These are phyloP conservation scores for Apiospora aurea DNA, from an alignment of 2,329 filamentous ascomycete genomes.

Conservation along the genomic window DNA sequence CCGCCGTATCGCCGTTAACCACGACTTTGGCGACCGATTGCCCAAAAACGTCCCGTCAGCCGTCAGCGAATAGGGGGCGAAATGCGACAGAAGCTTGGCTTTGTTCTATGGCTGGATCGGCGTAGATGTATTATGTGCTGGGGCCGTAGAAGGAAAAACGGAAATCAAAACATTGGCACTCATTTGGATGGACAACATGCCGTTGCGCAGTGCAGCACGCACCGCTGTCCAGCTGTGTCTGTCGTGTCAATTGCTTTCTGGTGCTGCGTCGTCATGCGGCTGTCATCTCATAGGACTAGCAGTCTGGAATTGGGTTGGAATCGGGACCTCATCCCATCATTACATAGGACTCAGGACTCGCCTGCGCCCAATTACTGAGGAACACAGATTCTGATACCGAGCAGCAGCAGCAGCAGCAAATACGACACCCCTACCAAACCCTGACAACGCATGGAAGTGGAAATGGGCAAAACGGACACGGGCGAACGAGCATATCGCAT, in stretches of 20 bases:
- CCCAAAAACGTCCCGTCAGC: neutral
- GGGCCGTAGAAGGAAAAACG: neutral
- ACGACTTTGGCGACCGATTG: neutral
- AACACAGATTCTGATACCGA: constrained; percentile 6
- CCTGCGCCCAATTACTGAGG: constrained; percentile 3
- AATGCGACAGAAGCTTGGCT: neutral
- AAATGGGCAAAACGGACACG: neutral
- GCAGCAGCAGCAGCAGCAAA: too few species aligned
- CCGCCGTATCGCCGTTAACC: constrained; percentile 15
- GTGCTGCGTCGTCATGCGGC: constrained; percentile 19
- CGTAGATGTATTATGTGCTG: neutral
- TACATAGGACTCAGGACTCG: neutral
- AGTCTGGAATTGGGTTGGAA: neutral
- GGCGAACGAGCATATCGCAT: neutral
- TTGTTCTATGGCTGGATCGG: neutral
- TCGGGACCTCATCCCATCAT: neutral
- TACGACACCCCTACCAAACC: neutral
- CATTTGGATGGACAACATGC: neutral
- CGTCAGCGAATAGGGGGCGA: neutral
- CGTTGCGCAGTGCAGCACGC: neutral
- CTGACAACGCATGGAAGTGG: constrained; percentile 3
- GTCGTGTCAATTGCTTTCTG: constrained; percentile 20
- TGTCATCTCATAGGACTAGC: constrained; percentile 11
- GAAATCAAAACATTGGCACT: neutral
- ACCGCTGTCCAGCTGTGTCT: neutral